Percentiles rank a stretch among this genome's conserved stretches.
Evolutionary conservation across 495 filamentous ascomycete genomes (phyloP).

Genomic region (Rhizodiscina lignyota): DNA sequence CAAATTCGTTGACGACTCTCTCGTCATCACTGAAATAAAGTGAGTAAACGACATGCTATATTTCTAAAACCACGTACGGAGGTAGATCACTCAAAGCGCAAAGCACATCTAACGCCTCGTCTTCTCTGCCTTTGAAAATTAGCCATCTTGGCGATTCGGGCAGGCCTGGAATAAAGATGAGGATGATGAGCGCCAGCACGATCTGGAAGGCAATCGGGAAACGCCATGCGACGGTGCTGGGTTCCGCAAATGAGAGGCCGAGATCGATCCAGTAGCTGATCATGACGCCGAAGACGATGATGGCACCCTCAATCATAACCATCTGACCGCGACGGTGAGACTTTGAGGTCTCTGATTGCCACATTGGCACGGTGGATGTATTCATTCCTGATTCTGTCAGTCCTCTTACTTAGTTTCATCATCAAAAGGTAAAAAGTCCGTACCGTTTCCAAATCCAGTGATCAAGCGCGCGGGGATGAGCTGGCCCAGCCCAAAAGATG

Average conservation of each 20-base stretch:
- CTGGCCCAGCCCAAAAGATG: constrained; percentile 41
- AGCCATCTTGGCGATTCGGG: constrained; percentile 23
- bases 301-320: constrained; percentile 21
- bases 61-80: too few species aligned
- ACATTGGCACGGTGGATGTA: constrained; percentile 24
- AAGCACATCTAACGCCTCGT: constrained; percentile 47
- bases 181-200: constrained; percentile 22
- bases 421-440: too few species aligned
- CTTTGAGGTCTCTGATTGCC: constrained; percentile 18
- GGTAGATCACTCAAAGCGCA: constrained; percentile 38
- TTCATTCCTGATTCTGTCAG: too few species aligned
- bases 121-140: constrained; percentile 49
- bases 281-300: constrained; percentile 18
- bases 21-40: too few species aligned
- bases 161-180: constrained; percentile 19
- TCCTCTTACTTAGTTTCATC: too few species aligned
- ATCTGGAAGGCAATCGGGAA: constrained; percentile 31
- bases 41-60: too few species aligned
- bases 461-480: constrained; percentile 49
- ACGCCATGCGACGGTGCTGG: constrained; percentile 27
- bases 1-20: constrained; percentile 43
- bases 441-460: constrained; percentile 51
- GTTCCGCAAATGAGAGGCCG: constrained; percentile 28
- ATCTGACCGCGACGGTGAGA: constrained; percentile 20
- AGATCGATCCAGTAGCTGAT: constrained; percentile 21